A percentile compares a stretch with the other conserved stretches of the same genome.
Conservation (phyloP, 2,329 filamentous ascomycete genomes). For the Rutstroemia sp. region DNA sequence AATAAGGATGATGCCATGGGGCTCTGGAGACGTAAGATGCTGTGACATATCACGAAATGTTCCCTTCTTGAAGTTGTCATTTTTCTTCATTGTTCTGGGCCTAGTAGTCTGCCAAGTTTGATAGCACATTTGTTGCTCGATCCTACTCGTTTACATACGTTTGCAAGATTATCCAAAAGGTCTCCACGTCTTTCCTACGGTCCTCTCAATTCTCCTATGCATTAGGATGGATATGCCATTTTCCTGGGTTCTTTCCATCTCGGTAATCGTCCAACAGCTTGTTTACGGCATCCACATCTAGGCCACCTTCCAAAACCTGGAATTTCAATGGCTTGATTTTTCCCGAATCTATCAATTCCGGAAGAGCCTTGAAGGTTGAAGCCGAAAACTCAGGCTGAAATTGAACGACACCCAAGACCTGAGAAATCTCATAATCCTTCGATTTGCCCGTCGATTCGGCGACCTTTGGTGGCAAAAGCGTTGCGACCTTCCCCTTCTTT, state of each 20-base stretch:
- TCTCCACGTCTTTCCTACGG: not conserved
- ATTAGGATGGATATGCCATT: constrained; percentile 8
- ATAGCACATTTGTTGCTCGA: too few relatives aligned
- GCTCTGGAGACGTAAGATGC: too few relatives aligned
- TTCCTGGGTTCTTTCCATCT: constrained; percentile 8
- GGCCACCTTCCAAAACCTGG: constrained; percentile 1
- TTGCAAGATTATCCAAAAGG: not conserved
- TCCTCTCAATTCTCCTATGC: not conserved
- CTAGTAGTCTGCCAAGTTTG: too few relatives aligned
- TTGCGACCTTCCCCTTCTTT: constrained; percentile 4
- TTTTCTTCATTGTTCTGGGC: too few relatives aligned
- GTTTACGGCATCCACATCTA: constrained; percentile 6
- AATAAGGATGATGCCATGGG: too few relatives aligned
- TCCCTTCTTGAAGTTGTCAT: too few relatives aligned
- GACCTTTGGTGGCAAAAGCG: not conserved
- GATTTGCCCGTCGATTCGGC: not conserved
- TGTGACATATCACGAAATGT: too few relatives aligned
- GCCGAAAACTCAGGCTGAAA: not conserved
- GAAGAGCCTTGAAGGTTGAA: not conserved
- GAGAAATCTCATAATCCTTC: not conserved
- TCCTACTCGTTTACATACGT: not conserved
- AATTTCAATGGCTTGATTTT: constrained; percentile 4
- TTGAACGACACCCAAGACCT: not conserved
- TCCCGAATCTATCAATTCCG: not conserved
- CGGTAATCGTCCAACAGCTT: constrained; percentile 5